Percentiles rank a stretch among this genome's conserved stretches.
These are phyloP conservation scores for Populus davidiana DNA, from an alignment of 345 rosid genomes.

Conservation along the genomic window DNA sequence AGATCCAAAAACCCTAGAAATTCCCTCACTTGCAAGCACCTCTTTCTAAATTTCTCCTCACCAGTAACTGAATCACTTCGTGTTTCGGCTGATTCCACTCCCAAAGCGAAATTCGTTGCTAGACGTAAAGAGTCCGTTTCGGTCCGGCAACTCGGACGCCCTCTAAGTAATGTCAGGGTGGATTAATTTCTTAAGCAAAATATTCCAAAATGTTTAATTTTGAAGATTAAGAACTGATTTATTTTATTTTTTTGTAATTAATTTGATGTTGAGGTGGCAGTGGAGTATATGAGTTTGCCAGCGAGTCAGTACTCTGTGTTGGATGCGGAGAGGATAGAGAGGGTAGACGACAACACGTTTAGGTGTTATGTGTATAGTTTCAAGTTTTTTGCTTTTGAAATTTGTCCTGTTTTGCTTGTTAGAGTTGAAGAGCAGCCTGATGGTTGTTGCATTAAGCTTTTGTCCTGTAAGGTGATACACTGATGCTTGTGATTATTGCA, in stretches of 20 bases:
- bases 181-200: background rate
- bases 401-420: slow-evolving; percentile 90
- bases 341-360: slow-evolving; percentile 80
- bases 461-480: slow-evolving; percentile 72
- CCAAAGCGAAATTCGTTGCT: slow-evolving; percentile 70
- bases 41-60: slow-evolving; percentile 18
- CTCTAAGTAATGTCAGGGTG: slow-evolving; percentile 60
- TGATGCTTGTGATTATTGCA: background rate
- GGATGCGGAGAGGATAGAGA: slow-evolving; percentile 97
- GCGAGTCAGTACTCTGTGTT: slow-evolving; percentile 96
- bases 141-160: slow-evolving; percentile 70
- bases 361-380: slow-evolving; percentile 80
- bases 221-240: background rate
- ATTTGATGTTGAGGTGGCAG: slow-evolving; percentile 31
- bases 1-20: slow-evolving; percentile 24
- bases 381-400: slow-evolving; percentile 82
- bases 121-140: slow-evolving; percentile 74
- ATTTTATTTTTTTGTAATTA: background rate
- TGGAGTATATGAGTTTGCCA: slow-evolving; percentile 92
- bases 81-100: slow-evolving; percentile 44
- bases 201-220: background rate
- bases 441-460: slow-evolving; percentile 88
- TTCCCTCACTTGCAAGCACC: slow-evolving; percentile 10
- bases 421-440: slow-evolving; percentile 81
- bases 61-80: slow-evolving; percentile 33